phyloP scores from a whole-genome alignment of 345 rosid genomes.

The Arabidopsis arenosa region DNA sequence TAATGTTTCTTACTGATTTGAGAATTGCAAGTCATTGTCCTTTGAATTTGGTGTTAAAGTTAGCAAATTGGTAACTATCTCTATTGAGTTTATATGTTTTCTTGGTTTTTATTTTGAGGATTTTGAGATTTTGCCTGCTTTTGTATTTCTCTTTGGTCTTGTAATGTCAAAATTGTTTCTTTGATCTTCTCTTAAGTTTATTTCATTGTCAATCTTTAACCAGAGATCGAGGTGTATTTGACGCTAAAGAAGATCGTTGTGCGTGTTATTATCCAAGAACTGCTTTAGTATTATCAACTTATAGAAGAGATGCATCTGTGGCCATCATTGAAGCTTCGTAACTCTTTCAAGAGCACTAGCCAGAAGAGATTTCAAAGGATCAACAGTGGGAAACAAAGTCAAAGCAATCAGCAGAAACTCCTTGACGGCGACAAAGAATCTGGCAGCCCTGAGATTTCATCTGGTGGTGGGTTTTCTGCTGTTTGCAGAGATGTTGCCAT shows the following conservation, averaged over 20 bases:
- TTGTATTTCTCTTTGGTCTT: slow-evolving; percentile 6
- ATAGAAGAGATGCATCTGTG: slow-evolving; percentile 43
- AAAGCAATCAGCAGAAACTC: slow-evolving; percentile 42
- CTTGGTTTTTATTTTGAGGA: neutral
- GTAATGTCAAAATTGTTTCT: neutral
- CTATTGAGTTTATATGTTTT: slow-evolving; percentile 1
- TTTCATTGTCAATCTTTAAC: neutral
- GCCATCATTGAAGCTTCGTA: slow-evolving; percentile 45
- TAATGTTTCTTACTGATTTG: neutral
- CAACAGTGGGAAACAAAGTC: slow-evolving; percentile 25
- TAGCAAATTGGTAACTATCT: slow-evolving; percentile 7
- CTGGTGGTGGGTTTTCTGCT: slow-evolving; percentile 9
- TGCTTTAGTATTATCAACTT: neutral
- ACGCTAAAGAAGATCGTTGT: neutral
- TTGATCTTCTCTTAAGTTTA: neutral
- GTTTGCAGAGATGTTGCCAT: slow-evolving; percentile 36
- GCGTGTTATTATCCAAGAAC: neutral
- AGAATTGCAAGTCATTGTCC: neutral
- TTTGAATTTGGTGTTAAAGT: slow-evolving; percentile 18
- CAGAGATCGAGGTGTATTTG: neutral
- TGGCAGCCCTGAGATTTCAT: neutral
- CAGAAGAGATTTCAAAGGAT: slow-evolving; percentile 31
- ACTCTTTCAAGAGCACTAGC: slow-evolving; percentile 43
- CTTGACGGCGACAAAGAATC: slow-evolving; percentile 7
- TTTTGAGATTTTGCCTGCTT: neutral